phyloP scores from a whole-genome alignment of 73 alveolate species.

The Symbiodinium natans region DNA sequence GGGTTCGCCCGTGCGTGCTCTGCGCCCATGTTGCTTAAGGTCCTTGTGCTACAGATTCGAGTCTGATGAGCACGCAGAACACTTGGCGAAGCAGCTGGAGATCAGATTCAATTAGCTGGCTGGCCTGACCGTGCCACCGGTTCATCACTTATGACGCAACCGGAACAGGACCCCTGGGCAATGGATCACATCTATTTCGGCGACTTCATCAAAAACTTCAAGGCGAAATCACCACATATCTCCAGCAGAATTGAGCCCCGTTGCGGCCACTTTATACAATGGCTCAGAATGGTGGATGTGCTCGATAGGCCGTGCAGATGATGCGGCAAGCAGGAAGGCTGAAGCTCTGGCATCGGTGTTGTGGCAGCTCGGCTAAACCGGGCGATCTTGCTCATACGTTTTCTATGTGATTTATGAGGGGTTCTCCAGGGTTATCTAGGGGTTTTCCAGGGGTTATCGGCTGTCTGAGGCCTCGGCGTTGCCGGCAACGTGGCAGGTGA shows the following conservation, averaged over 20 bases:
- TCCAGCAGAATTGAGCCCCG: too few relatives aligned
- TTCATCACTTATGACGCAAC: neutral
- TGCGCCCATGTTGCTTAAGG: neutral
- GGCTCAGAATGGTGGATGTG: too few relatives aligned
- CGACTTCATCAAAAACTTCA: slow-evolving; percentile 36
- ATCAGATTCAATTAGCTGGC: neutral
- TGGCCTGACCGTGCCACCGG: neutral
- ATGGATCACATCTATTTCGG: slow-evolving; percentile 49
- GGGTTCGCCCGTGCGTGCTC: too few relatives aligned
- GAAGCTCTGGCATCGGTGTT: slow-evolving; percentile 81
- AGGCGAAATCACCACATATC: neutral
- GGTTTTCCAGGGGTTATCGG: too few relatives aligned
- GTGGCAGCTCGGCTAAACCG: slow-evolving; percentile 8
- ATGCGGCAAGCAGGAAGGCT: slow-evolving; percentile 72
- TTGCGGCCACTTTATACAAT: too few relatives aligned
- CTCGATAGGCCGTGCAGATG: slow-evolving; percentile 62
- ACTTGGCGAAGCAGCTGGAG: slow-evolving; percentile 60
- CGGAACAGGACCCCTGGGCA: slow-evolving; percentile 48
- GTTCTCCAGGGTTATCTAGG: too few relatives aligned
- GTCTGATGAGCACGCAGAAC: slow-evolving; percentile 75
- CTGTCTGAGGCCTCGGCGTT: slow-evolving; percentile 33
- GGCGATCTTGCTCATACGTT: neutral
- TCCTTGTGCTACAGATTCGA: slow-evolving; percentile 84
- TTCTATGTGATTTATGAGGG: too few relatives aligned
- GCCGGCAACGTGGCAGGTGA: slow-evolving; percentile 80